Evolutionary conservation across 2,329 filamentous ascomycete genomes (phyloP).

Genomic region (Ploettnerulaceae sp.): DNA sequence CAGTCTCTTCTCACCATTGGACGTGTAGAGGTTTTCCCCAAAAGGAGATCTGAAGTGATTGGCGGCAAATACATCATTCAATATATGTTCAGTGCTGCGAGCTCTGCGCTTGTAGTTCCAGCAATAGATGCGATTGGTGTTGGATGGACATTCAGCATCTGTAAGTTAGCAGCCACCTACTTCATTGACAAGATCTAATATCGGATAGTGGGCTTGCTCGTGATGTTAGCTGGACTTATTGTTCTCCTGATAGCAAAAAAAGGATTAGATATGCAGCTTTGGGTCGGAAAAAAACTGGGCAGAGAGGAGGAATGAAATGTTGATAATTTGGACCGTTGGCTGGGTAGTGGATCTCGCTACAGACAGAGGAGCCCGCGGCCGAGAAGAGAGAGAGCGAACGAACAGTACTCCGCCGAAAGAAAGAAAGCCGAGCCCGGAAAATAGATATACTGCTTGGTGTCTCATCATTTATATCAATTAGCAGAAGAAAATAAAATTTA

Average conservation of each 20-base stretch:
- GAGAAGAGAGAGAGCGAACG: no score
- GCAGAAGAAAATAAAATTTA: no score
- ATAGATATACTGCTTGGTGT: no score
- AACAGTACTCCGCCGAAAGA: no score
- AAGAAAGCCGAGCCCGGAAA: no score
- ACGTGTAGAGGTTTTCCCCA: constrained; percentile 27
- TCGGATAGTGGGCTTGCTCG: background rate
- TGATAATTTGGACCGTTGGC: no score
- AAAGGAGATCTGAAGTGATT: constrained; percentile 28
- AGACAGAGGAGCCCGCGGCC: no score
- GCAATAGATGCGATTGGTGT: constrained; percentile 30
- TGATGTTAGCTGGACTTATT: background rate
- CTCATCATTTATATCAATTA: no score
- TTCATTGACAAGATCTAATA: background rate
- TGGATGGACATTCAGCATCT: background rate
- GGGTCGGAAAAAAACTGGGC: no score
- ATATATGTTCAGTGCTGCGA: constrained; percentile 29
- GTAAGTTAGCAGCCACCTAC: background rate
- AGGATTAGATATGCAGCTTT: no score
- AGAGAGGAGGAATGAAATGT: no score
- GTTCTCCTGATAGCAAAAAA: constrained; percentile 1
- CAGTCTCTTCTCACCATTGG: background rate
- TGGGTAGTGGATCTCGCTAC: no score
- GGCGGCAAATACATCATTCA: constrained; percentile 34
- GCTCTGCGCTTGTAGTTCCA: constrained; percentile 29